Conservation (phyloP, 2,329 filamentous ascomycete genomes). For the Dendryphion nanum region DNA sequence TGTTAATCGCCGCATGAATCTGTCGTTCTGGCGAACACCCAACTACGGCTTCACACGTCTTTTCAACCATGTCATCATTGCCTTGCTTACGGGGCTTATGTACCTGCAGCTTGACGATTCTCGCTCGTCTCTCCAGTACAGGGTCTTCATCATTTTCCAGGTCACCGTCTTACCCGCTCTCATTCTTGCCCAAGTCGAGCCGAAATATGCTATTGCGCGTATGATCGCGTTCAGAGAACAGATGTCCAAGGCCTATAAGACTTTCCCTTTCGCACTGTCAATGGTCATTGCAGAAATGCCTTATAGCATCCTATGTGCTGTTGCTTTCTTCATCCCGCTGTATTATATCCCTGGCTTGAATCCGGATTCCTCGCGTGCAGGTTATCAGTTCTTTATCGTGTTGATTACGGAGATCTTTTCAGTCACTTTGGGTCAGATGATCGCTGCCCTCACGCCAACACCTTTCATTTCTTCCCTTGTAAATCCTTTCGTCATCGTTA, state of each 20-base stretch:
- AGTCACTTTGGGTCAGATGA: conserved; percentile 70
- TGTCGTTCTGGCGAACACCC: conserved; percentile 80
- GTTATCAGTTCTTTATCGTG: conserved; percentile 84
- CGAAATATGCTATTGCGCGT: conserved; percentile 77
- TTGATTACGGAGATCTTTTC: conserved; percentile 82
- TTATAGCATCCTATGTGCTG: conserved; percentile 76
- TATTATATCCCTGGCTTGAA: conserved; percentile 84
- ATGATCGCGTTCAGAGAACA: conserved; percentile 84
- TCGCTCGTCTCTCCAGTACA: conserved; percentile 75
- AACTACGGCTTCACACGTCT: conserved; percentile 88
- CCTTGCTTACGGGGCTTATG: conserved; percentile 73
- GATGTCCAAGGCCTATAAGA: conserved; percentile 81
- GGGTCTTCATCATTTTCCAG: conserved; percentile 88
- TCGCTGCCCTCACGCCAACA: conserved; percentile 74
- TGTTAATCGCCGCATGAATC: conserved; percentile 70
- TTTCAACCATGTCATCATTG: conserved; percentile 80
- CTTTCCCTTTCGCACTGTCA: conserved; percentile 72
- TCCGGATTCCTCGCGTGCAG: conserved; percentile 61
- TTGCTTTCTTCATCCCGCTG: conserved; percentile 76
- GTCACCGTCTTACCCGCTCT: conserved; percentile 79
- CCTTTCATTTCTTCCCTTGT: conserved; percentile 76
- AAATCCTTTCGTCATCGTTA: conserved; percentile 80
- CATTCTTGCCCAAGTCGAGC: conserved; percentile 80
- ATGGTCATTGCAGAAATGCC: conserved; percentile 84
- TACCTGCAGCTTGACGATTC: conserved; percentile 78